Evolutionary conservation across 768 basidiomycete species (phyloP).

Genomic region (Kwoniella sp.): DNA sequence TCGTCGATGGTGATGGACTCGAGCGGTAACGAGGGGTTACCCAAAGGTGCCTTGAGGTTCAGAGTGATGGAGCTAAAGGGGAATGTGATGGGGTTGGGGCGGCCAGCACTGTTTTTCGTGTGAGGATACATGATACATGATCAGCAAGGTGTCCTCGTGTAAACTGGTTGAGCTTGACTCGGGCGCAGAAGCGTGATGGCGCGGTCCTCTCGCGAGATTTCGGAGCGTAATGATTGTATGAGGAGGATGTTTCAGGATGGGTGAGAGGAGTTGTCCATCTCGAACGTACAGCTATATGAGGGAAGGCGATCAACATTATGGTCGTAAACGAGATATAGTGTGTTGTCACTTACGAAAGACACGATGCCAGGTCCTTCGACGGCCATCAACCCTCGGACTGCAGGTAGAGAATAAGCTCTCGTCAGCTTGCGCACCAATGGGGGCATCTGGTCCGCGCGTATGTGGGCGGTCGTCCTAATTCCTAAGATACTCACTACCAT

Average conservation of each 20-base stretch:
- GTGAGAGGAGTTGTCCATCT: neutral
- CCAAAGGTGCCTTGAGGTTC: conserved; percentile 56
- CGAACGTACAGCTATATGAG: conserved; percentile 13
- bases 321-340: too few relatives aligned
- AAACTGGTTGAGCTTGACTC: neutral
- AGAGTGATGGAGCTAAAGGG: conserved; percentile 80
- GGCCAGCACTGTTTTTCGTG: conserved; percentile 64
- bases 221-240: neutral
- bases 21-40: conserved; percentile 58
- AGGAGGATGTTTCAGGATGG: neutral
- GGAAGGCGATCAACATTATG: conserved; percentile 56
- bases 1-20: conserved; percentile 64
- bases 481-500: conserved; percentile 49
- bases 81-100: conserved; percentile 87
- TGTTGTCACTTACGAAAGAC: conserved; percentile 56
- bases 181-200: neutral
- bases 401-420: neutral
- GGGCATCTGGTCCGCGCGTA: too few relatives aligned
- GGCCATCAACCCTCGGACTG: conserved; percentile 70
- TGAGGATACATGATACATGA: neutral
- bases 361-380: conserved; percentile 73
- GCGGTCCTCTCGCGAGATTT: too few relatives aligned
- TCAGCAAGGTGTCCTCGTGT: neutral
- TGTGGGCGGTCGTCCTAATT: neutral
- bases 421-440: conserved; percentile 11